Base-by-base conservation (phyloP, 139 green algal genomes). In the Dunaliella sp. region DNA sequence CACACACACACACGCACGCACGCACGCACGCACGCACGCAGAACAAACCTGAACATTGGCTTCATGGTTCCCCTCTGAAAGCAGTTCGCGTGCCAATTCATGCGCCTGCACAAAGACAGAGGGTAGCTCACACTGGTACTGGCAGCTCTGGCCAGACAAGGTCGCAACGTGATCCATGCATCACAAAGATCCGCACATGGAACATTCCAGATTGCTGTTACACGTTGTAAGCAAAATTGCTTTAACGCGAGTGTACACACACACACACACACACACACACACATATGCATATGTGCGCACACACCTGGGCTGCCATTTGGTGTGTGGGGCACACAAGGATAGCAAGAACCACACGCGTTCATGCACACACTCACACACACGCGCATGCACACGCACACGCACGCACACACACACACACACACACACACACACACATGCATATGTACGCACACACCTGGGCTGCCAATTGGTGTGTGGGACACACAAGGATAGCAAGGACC, bases 351-450 rank as follows among this genome's bases (percentile, higher is more conserved):
- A n/a, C n/a, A n/a, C n/a, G n/a, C n/a, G n/a, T n/a, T n/a, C n/a
- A n/a, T n/a, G n/a, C n/a, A n/a, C n/a, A n/a, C n/a, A n/a, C n/a
- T n/a, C n/a, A n/a, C n/a, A n/a, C n/a, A n/a, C n/a, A n/a, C n/a
- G n/a, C n/a, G n/a, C n/a, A n/a, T n/a, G n/a, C n/a, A n/a, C n/a
- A n/a, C n/a, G n/a, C n/a, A n/a, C n/a, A n/a, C n/a, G n/a, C n/a
- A n/a, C n/a, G n/a, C n/a, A 83, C 78, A 83, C 35, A 83, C 78
- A 83, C 35, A 83, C 78, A 83, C 35, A 83, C 22, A 83, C 3
- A 83, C 16, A 22, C 3, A 38, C 26, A 83, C 35, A 48, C 78
- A 83, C 35, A 48, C 78, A 83, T 3, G 34, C 26, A 83, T 57
- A 83, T 35, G 57, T 22, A 83, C 34, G 22, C 35, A 83, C 78